These are phyloP conservation scores for Clarireedia homoeocarpa DNA, from an alignment of 2,329 filamentous ascomycete genomes.

Conservation along the genomic window DNA sequence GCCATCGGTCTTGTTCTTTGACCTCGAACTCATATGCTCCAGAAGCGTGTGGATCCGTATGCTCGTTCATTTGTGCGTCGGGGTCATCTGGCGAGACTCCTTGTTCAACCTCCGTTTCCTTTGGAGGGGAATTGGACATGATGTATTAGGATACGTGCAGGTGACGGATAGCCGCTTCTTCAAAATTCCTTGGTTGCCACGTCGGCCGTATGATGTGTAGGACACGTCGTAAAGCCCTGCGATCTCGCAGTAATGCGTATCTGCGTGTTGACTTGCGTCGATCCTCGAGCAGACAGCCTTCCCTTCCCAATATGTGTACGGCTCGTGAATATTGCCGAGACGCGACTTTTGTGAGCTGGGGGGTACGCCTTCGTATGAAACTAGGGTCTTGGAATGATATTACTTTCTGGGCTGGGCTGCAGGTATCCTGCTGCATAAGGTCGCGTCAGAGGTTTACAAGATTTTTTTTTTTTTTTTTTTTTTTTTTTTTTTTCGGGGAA, in stretches of 20 bases:
- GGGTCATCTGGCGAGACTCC: slow-evolving; percentile 84
- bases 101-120: slow-evolving; percentile 83
- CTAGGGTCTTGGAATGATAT: slow-evolving; percentile 13
- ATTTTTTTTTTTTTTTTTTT: neutral
- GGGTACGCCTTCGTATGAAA: slow-evolving; percentile 15
- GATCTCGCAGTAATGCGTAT: slow-evolving; percentile 19
- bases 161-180: slow-evolving; percentile 25
- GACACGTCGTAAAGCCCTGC: slow-evolving; percentile 16
- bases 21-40: slow-evolving; percentile 92
- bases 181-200: slow-evolving; percentile 28
- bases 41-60: slow-evolving; percentile 19
- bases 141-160: slow-evolving; percentile 61
- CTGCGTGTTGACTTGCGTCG: slow-evolving; percentile 16
- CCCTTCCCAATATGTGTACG: slow-evolving; percentile 17
- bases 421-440: slow-evolving; percentile 9
- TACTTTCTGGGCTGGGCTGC: slow-evolving; percentile 10
- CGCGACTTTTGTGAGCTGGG: slow-evolving; percentile 14
- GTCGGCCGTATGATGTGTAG: slow-evolving; percentile 23
- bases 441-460: slow-evolving; percentile 12
- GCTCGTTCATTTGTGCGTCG: slow-evolving; percentile 84
- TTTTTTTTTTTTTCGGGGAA: neutral
- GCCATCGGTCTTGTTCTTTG: slow-evolving; percentile 99
- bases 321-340: slow-evolving; percentile 22
- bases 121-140: slow-evolving; percentile 93
- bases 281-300: slow-evolving; percentile 23